Percentiles rank a stretch among this genome's conserved stretches.
These are phyloP conservation scores for Tylopilus sp. DNA, from an alignment of 768 basidiomycete species.

Conservation along the genomic window DNA sequence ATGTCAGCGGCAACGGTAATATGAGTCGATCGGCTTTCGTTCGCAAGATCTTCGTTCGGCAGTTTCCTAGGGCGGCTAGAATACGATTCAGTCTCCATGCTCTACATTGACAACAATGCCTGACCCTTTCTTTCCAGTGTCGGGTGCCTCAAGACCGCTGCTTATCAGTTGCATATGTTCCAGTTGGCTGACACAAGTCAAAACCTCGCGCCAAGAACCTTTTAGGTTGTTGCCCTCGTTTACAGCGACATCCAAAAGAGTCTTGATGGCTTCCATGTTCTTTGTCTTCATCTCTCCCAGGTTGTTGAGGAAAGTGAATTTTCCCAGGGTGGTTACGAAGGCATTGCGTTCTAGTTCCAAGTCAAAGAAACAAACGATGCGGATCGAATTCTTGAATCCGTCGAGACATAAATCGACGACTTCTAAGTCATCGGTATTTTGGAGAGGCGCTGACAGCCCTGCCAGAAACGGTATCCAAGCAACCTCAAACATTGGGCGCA, in stretches of 20 bases:
- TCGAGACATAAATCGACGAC: slow-evolving; percentile 89
- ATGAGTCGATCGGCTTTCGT: slow-evolving; percentile 95
- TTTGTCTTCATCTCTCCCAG: slow-evolving; percentile 98
- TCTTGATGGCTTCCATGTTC: slow-evolving; percentile 99
- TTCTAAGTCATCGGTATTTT: slow-evolving; percentile 93
- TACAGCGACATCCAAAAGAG: slow-evolving; percentile 90
- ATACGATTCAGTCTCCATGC: slow-evolving; percentile 6
- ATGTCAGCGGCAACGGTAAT: slow-evolving; percentile 99
- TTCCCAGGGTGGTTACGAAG: slow-evolving; percentile 92
- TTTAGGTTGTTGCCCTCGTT: slow-evolving; percentile 97
- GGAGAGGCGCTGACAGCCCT: slow-evolving; percentile 89
- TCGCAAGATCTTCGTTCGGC: slow-evolving; percentile 90
- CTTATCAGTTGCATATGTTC: slow-evolving; percentile 99
- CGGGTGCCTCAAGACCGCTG: slow-evolving; percentile 81
- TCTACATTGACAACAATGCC: slow-evolving; percentile 22
- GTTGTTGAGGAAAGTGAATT: slow-evolving; percentile 98
- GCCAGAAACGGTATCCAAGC: slow-evolving; percentile 99
- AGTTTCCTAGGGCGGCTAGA: slow-evolving; percentile 50
- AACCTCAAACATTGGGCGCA: slow-evolving; percentile 98
- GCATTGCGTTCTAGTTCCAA: slow-evolving; percentile 97
- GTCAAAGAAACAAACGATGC: slow-evolving; percentile 95
- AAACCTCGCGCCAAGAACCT: slow-evolving; percentile 93
- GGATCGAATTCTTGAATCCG: slow-evolving; percentile 96
- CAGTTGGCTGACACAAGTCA: slow-evolving; percentile 96
- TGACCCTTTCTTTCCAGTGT: slow-evolving; percentile 77